Evolutionary conservation across 371 early-diverging fungal species (phyloP).

Genomic region (Apophysomyces sp.): DNA sequence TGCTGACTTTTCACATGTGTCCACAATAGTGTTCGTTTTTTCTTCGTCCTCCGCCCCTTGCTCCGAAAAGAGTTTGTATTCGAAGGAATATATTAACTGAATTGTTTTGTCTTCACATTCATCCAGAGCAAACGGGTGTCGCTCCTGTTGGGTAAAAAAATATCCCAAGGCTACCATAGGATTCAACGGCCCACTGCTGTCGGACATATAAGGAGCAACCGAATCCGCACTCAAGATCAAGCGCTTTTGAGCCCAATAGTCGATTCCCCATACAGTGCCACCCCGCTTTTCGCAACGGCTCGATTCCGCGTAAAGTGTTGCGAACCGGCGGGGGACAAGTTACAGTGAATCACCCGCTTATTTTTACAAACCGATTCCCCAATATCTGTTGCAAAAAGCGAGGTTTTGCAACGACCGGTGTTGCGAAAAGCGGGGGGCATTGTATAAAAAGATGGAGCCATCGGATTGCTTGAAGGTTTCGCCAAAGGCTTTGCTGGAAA

Average conservation of each 20-base stretch:
- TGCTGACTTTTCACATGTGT: not conserved
- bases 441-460: not conserved
- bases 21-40: not conserved
- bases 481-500: not conserved
- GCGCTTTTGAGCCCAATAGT: not conserved
- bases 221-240: not conserved
- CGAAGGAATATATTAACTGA: not conserved
- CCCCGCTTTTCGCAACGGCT: no score
- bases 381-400: no score
- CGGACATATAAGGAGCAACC: not conserved
- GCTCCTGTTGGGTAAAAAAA: not conserved
- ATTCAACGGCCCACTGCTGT: not conserved
- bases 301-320: no score
- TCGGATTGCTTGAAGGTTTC: not conserved
- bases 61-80: not conserved
- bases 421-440: no score
- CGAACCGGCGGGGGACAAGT: no score
- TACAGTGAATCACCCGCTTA: no score
- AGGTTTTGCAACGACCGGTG: no score
- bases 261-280: no score
- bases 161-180: not conserved
- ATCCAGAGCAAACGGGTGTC: not conserved
- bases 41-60: not conserved
- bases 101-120: not conserved
- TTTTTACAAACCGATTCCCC: no score